phyloP scores from a whole-genome alignment of 129 eudicot species.

The Oenanthe sinensis region DNA sequence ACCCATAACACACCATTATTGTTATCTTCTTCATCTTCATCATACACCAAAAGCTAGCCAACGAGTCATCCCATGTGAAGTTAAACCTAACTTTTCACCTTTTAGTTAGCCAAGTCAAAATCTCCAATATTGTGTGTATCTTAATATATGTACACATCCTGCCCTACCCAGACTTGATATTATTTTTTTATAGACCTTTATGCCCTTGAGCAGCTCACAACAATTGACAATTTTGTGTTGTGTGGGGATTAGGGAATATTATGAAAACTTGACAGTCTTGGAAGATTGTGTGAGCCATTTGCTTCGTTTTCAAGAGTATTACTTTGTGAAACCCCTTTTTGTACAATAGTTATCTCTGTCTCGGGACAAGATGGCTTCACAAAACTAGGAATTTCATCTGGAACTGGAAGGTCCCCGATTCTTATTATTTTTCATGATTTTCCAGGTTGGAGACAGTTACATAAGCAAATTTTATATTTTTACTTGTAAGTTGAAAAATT shows the following conservation, averaged over 20 bases:
- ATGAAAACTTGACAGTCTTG: background rate
- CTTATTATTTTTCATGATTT: too few relatives aligned
- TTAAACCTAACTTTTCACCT: constrained; percentile 27
- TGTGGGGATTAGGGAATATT: background rate
- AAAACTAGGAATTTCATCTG: too few relatives aligned
- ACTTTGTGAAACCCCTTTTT: background rate
- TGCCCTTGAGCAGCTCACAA: background rate
- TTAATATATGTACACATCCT: background rate
- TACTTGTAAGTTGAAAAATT: too few relatives aligned
- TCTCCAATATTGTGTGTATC: constrained; percentile 1
- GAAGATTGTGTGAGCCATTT: background rate
- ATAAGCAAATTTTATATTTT: too few relatives aligned
- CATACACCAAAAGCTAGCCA: background rate
- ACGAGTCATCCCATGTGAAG: constrained; percentile 13
- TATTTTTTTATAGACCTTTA: background rate
- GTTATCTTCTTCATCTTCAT: background rate
- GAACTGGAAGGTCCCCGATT: too few relatives aligned
- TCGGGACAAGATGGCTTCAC: too few relatives aligned
- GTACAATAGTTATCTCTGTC: background rate
- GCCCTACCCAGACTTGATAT: background rate
- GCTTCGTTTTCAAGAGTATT: background rate
- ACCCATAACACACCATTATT: constrained; percentile 2
- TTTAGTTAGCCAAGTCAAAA: constrained; percentile 12
- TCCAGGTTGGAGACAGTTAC: too few relatives aligned
- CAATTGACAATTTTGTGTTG: background rate